Conservation (phyloP, 192 early-diverging fungal species). For the Coemansia sp. region DNA sequence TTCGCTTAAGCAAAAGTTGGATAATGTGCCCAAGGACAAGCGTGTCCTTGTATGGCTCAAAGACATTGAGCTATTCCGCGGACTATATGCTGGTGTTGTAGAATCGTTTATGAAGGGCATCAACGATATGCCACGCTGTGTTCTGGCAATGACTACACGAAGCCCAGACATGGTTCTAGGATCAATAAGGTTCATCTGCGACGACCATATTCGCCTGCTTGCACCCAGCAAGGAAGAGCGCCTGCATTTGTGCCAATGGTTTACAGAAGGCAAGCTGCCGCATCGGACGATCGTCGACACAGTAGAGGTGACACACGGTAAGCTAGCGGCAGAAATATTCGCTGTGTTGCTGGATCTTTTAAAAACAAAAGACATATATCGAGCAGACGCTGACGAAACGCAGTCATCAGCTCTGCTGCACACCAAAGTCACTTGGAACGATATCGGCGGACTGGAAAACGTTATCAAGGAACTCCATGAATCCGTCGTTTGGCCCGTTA, state of each 20-base stretch:
- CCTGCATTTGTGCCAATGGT: conserved; percentile 30
- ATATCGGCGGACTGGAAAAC: conserved; percentile 77
- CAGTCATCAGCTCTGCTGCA: background rate
- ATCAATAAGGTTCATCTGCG: conserved; percentile 35
- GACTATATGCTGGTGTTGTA: conserved; percentile 32
- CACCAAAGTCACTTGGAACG: conserved; percentile 58
- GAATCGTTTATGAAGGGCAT: conserved; percentile 16
- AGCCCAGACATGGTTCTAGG: conserved; percentile 32
- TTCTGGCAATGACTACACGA: conserved; percentile 52
- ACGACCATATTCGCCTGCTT: conserved; percentile 42
- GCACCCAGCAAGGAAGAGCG: conserved; percentile 32
- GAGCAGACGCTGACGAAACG: background rate
- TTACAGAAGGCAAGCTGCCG: conserved; percentile 2
- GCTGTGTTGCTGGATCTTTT: background rate
- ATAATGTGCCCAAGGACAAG: background rate
- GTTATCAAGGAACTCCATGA: conserved; percentile 78
- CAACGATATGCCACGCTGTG: conserved; percentile 18
- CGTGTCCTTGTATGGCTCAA: conserved; percentile 38
- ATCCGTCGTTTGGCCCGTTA: conserved; percentile 77
- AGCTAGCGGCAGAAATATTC: conserved; percentile 33
- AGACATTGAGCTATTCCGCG: conserved; percentile 41
- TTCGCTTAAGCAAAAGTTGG: conserved; percentile 19
- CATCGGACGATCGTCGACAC: conserved; percentile 2
- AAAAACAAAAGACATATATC: background rate
- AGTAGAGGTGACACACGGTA: conserved; percentile 22